Conservation (phyloP, 2,329 filamentous ascomycete genomes). For the Cryphonectria naterciae region DNA sequence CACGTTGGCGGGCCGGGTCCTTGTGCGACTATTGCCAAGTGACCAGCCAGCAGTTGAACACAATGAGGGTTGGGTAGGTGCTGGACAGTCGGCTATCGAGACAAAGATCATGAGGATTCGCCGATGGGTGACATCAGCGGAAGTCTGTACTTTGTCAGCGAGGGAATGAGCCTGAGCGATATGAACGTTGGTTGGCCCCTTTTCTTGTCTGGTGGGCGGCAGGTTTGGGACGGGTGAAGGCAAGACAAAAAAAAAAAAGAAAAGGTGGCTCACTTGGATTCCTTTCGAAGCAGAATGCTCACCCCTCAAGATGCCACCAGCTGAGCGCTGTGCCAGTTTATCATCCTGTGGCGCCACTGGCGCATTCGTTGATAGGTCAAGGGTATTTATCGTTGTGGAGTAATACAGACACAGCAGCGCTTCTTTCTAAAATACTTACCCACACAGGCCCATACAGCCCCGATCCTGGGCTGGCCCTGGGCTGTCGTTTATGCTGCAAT, state of each 20-base stretch:
- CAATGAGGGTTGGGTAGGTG: neutral
- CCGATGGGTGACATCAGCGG: neutral
- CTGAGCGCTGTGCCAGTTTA: neutral
- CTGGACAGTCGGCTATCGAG: neutral
- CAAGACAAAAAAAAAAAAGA: neutral
- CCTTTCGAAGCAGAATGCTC: neutral
- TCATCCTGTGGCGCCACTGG: neutral
- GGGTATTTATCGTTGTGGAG: neutral
- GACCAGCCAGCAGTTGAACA: neutral
- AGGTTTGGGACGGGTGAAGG: neutral
- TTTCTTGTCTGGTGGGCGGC: neutral
- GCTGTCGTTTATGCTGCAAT: neutral
- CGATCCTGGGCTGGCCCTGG: neutral
- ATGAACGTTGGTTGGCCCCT: neutral
- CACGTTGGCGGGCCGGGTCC: conserved; percentile 25
- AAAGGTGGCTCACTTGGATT: neutral
- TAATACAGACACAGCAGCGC: neutral
- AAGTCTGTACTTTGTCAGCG: neutral
- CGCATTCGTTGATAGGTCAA: neutral
- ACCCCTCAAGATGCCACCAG: neutral
- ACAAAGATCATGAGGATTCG: neutral
- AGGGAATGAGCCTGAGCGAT: neutral
- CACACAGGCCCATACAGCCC: neutral
- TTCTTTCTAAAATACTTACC: neutral
- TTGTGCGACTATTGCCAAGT: conserved; percentile 15